Evolutionary conservation across 1,284 basidiomycete genomes (phyloP).

Genomic region (Xanthoconium separans): DNA sequence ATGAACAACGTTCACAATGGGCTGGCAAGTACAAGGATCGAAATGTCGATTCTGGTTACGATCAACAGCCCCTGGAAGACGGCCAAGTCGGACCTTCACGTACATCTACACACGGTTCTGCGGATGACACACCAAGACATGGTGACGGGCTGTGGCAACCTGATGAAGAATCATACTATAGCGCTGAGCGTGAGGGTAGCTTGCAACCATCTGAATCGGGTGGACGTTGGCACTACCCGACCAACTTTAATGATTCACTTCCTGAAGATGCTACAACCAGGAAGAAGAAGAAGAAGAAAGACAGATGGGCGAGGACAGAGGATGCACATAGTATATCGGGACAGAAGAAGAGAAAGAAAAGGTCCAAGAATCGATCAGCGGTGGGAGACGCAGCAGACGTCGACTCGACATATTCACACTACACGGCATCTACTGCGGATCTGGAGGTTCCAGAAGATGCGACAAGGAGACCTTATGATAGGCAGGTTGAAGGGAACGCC

Average conservation of each 20-base stretch:
- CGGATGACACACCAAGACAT: conserved; percentile 34
- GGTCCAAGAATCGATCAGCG: conserved; percentile 52
- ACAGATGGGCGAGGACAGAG: conserved; percentile 80
- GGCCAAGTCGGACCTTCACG: conserved; percentile 53
- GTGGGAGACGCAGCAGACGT: conserved; percentile 41
- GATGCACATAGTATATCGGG: conserved; percentile 67
- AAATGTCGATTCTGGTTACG: conserved; percentile 67
- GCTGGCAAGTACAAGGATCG: conserved; percentile 84
- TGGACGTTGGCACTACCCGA: conserved; percentile 77
- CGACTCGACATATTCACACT: conserved; percentile 42
- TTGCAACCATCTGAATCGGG: conserved; percentile 32
- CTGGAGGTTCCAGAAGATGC: conserved; percentile 62
- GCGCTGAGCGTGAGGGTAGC: conserved; percentile 41
- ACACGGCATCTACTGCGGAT: conserved; percentile 45
- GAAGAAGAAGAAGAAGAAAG: conserved; percentile 77
- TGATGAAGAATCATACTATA: conserved; percentile 74
- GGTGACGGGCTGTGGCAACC: conserved; percentile 61
- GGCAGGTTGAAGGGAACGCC: conserved; percentile 20
- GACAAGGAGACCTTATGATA: conserved; percentile 62
- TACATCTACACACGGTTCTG: conserved; percentile 8
- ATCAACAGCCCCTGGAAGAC: conserved; percentile 73
- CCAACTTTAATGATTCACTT: conserved; percentile 72
- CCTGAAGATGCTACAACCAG: conserved; percentile 47
- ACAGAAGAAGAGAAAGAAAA: conserved; percentile 50
- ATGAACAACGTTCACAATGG: conserved; percentile 83